A percentile compares a stretch with the other conserved stretches of the same genome.
These are phyloP conservation scores for Emmonsia crescens DNA, from an alignment of 2,329 filamentous ascomycete species.

Conservation along the genomic window DNA sequence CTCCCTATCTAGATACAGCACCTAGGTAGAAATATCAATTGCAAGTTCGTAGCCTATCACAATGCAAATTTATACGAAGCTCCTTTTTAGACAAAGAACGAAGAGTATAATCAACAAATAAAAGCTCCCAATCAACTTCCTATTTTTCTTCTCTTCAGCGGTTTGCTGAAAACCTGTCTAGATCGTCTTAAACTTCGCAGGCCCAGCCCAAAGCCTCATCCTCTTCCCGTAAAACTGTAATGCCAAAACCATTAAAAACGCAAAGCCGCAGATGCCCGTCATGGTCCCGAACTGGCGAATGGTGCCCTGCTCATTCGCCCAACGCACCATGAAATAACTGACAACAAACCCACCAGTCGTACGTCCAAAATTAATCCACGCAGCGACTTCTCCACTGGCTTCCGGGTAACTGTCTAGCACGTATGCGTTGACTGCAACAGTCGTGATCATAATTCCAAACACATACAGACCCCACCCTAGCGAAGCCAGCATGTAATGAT, in stretches of 20 bases:
- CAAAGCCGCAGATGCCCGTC: conserved; percentile 30
- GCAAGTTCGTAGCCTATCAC: neutral
- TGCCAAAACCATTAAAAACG: conserved; percentile 27
- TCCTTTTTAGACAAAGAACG: neutral
- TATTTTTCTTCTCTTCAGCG: neutral
- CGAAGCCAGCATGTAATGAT: conserved; percentile 43
- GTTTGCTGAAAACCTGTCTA: neutral
- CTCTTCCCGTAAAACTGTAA: conserved; percentile 30
- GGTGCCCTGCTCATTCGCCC: conserved; percentile 37
- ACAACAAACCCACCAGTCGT: conserved; percentile 43
- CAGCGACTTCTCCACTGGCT: conserved; percentile 43
- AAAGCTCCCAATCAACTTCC: neutral
- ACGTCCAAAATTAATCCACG: conserved; percentile 42
- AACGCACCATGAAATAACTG: conserved; percentile 43
- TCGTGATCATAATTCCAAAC: conserved; percentile 46
- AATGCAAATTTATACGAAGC: neutral
- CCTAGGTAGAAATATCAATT: neutral
- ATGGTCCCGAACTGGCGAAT: conserved; percentile 39
- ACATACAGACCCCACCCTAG: conserved; percentile 45
- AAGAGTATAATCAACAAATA: neutral
- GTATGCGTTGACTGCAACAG: conserved; percentile 43
- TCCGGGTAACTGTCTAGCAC: conserved; percentile 46
- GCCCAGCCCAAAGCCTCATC: conserved; percentile 27
- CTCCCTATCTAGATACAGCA: neutral
- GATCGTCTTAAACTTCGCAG: conserved; percentile 24